Conservation (phyloP, 331 rosid genomes). For the Acacia pycnantha region DNA sequence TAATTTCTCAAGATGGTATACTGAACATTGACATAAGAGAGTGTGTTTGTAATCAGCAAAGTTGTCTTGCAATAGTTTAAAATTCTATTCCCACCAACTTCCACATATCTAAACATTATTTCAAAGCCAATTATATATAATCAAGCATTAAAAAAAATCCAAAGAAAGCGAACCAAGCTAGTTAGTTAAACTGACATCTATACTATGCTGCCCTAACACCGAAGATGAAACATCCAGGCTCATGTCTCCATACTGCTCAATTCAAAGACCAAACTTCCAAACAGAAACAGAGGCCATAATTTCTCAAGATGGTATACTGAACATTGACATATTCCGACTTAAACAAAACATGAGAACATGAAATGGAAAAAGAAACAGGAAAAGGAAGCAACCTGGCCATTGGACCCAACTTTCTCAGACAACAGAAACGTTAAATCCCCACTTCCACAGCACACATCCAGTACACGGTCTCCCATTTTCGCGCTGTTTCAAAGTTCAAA, state of each 20-base stretch:
- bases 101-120: neutral
- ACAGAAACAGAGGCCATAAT: neutral
- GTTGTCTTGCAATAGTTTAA: neutral
- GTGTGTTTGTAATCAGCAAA: neutral
- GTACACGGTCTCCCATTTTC: slow-evolving; percentile 62
- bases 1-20: neutral
- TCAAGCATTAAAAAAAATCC: neutral
- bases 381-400: slow-evolving; percentile 42
- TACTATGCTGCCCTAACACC: neutral
- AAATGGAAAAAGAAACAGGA: too few species aligned
- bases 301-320: neutral
- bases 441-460: slow-evolving; percentile 97
- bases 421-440: slow-evolving; percentile 69
- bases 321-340: neutral
- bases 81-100: neutral
- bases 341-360: neutral
- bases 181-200: too few species aligned
- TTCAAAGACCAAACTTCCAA: neutral
- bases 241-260: neutral
- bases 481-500: slow-evolving; percentile 7
- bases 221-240: neutral
- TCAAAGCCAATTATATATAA: neutral
- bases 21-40: neutral
- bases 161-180: neutral
- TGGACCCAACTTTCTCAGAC: slow-evolving; percentile 60